Base-by-base conservation (phyloP, 306 rosid genomes). In the Dryas drummondii region DNA sequence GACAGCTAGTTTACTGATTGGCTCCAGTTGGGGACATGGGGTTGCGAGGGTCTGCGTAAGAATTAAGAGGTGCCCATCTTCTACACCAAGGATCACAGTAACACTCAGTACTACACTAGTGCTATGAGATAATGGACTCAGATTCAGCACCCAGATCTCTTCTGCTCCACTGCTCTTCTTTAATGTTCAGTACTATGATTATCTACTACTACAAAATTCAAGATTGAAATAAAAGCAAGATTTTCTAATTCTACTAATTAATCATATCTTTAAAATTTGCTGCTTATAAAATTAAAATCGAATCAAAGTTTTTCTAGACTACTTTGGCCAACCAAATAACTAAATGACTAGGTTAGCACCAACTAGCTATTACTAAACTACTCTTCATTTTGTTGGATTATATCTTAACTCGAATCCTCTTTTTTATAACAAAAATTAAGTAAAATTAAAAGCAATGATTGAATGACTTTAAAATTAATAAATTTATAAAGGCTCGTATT, bases 1-100 rank as follows among this genome's bases (percentile, higher is more conserved):
- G 89, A 83, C 96, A 92, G 93, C 96, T 82, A 41, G 84, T 71
- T 73, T 58, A 85, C 80, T 85, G 66, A 84, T 79, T 83, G 89
- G 85, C 77, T 82, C 88, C 89, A 81, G 77, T 75, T 85, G 87
- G 82, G 61, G 55, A 81, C 76, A 73, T 85, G 87, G 82, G 61
- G 55, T 63, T 72, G 85, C 66, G 52, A 74, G 84, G 78, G 48
- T 50, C 61, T 73, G 73, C 63, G 55, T 61, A 81, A 58, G 7
- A 9, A 37, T 27, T 5, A 22, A 22, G 22, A 22, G 22, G 22
- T 22, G 22, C 22, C 22, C 22, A 76, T 81, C 74, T 42, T 74
- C 63, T 75, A 46, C 55, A 44, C 40, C 54, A 6, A 10, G 46
- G 68, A 37, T 45, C 59, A 81, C 62, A 4, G 32, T 22, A 22